A percentile compares a stretch with the other conserved stretches of the same genome.
phyloP scores from a whole-genome alignment of 2,329 filamentous ascomycete species.

The Cercospora citrullina region DNA sequence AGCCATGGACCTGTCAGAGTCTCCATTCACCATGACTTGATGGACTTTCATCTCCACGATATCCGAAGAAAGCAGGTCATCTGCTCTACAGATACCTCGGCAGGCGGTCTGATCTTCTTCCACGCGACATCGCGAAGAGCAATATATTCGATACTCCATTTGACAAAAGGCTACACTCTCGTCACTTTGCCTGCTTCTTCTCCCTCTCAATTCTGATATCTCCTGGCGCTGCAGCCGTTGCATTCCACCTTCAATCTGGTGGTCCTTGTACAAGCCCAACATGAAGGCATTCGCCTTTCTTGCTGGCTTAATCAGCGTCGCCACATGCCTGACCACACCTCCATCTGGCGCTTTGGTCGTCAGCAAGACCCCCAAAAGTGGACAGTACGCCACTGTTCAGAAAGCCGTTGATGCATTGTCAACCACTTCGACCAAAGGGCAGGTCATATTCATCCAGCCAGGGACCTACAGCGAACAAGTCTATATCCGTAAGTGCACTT shows the following conservation, averaged over 20 bases:
- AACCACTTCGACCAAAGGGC: slow-evolving; percentile 50
- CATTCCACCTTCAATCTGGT: not conserved
- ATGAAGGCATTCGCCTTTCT: slow-evolving; percentile 20
- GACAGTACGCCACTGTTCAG: slow-evolving; percentile 53
- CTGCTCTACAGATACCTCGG: not conserved
- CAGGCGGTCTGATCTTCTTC: not conserved
- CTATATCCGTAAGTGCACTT: slow-evolving; percentile 45
- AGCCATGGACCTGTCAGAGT: not conserved
- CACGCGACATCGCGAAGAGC: not conserved
- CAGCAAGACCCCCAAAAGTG: slow-evolving; percentile 36
- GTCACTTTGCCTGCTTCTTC: not conserved
- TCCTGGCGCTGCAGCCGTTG: not conserved
- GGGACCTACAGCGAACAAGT: slow-evolving; percentile 65
- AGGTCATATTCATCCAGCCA: slow-evolving; percentile 63
- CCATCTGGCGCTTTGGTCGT: slow-evolving; percentile 57
- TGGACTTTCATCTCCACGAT: not conserved
- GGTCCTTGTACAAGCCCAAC: not conserved
- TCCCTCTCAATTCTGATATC: not conserved
- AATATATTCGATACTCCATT: not conserved
- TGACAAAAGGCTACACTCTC: not conserved
- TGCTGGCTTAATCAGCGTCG: slow-evolving; percentile 23
- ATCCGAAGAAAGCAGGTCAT: not conserved
- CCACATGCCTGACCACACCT: slow-evolving; percentile 42
- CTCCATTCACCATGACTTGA: not conserved
- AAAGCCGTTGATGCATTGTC: slow-evolving; percentile 60